These are phyloP conservation scores for Elongisporangium prolatum DNA, from an alignment of 352 stramenopile genomes.

Conservation along the genomic window DNA sequence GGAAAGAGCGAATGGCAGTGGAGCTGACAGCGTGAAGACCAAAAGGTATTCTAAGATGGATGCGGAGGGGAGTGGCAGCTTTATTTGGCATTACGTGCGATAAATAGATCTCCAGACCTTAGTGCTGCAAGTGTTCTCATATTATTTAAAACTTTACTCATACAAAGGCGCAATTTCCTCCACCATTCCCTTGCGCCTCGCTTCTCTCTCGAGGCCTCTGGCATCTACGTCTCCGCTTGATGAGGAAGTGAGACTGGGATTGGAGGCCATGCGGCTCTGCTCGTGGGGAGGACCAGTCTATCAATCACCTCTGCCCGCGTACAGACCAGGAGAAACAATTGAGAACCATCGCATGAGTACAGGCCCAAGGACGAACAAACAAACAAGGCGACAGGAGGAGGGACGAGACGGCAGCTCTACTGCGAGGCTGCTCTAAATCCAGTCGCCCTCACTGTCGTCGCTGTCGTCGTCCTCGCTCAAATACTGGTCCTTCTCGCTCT, in stretches of 20 bases:
- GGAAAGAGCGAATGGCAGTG: not conserved
- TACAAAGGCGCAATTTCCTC: slow-evolving; percentile 1
- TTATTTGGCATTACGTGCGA: not conserved
- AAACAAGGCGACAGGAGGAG: not conserved
- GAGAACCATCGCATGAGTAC: not conserved
- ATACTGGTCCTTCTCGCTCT: slow-evolving; percentile 35
- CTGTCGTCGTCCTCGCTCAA: slow-evolving; percentile 33
- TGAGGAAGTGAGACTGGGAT: not conserved
- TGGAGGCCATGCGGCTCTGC: not conserved
- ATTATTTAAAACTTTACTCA: slow-evolving; percentile 3
- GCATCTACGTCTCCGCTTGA: not conserved
- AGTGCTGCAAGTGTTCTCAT: not conserved
- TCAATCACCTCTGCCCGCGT: not conserved
- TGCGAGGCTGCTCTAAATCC: slow-evolving; percentile 34
- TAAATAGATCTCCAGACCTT: not conserved
- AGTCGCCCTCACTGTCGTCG: slow-evolving; percentile 73
- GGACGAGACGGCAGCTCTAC: not conserved
- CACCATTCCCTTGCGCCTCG: too few relatives aligned
- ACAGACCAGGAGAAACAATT: not conserved
- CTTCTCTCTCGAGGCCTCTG: not conserved
- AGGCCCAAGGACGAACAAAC: not conserved
- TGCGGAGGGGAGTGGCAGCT: not conserved
- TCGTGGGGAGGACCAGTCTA: not conserved
- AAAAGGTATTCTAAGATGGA: not conserved
- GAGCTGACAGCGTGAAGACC: not conserved